Conservation (phyloP, 768 basidiomycete genomes). For the Termitomyces heimii region DNA sequence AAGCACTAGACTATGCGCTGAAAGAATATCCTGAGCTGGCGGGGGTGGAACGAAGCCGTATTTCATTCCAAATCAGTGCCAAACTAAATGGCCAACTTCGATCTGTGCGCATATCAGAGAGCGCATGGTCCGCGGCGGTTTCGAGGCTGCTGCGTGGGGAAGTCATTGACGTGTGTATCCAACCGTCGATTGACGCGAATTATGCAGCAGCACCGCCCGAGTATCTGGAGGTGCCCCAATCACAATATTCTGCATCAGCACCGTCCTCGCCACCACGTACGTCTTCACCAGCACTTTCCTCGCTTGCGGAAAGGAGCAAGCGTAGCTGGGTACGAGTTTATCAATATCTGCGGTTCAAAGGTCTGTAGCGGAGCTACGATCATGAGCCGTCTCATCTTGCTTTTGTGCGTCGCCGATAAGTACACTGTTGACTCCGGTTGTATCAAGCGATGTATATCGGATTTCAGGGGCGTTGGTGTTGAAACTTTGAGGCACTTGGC, state of each 20-base stretch:
- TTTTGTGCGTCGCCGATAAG: too few species aligned
- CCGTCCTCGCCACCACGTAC: conserved; percentile 17
- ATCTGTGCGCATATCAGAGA: conserved; percentile 43
- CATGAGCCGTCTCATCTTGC: too few species aligned
- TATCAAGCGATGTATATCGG: too few species aligned
- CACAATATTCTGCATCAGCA: conserved; percentile 17
- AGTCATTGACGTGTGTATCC: conserved; percentile 39
- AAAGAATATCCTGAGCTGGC: conserved; percentile 42
- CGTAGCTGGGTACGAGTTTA: too few species aligned
- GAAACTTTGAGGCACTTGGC: too few species aligned
- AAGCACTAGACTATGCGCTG: conserved; percentile 44
- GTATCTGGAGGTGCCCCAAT: conserved; percentile 32
- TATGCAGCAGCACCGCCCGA: conserved; percentile 34
- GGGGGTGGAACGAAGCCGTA: conserved; percentile 28
- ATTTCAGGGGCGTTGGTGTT: background rate
- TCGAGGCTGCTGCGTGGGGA: conserved; percentile 38
- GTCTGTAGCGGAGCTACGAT: too few species aligned
- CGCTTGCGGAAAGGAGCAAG: conserved; percentile 7
- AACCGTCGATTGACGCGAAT: conserved; percentile 23
- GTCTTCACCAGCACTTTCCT: conserved; percentile 15
- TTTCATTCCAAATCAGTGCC: conserved; percentile 37
- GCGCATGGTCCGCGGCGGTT: conserved; percentile 41
- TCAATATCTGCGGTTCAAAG: too few species aligned
- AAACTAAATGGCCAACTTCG: conserved; percentile 24
- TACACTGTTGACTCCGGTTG: too few species aligned